These are phyloP conservation scores for Conidiobolus incongruus DNA, from an alignment of 371 early-diverging fungal genomes.

Conservation along the genomic window DNA sequence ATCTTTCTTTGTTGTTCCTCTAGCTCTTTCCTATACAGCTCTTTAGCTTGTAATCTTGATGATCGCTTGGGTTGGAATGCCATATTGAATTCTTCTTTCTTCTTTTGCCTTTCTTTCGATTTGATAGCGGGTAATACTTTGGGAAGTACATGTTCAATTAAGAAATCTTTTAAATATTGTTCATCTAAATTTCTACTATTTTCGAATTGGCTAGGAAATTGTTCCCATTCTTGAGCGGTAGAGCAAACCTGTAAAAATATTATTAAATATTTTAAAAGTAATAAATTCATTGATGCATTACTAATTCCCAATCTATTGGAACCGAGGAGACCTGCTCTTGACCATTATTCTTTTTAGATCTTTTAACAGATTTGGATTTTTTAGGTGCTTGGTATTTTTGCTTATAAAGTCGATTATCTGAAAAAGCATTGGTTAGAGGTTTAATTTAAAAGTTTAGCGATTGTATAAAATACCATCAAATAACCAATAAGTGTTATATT, in stretches of 20 bases:
- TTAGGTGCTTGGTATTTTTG: not conserved
- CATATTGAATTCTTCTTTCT: not conserved
- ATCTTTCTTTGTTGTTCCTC: not conserved
- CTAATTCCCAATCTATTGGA: not conserved
- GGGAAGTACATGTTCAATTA: slow-evolving; percentile 4
- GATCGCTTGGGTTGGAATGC: slow-evolving; percentile 1
- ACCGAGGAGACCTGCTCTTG: not conserved
- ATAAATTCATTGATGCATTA: not conserved
- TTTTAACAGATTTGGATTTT: not conserved
- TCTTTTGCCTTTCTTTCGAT: not conserved
- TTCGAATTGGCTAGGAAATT: not conserved
- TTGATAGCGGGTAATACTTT: not conserved
- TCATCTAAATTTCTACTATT: not conserved
- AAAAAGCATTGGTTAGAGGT: not conserved
- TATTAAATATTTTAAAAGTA: not conserved
- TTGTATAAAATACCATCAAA: not conserved
- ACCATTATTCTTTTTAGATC: not conserved
- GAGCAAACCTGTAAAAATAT: not conserved
- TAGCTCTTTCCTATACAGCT: not conserved
- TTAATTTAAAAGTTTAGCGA: not conserved
- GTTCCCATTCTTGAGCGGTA: slow-evolving; percentile 3
- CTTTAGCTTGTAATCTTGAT: slow-evolving; percentile 1
- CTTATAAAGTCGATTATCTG: slow-evolving; percentile 2
- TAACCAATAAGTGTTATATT: not conserved
- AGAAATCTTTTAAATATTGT: slow-evolving; percentile 1